Evolutionary conservation across 2,329 filamentous ascomycete genomes (phyloP).

Genomic region (Sarocladium oryzae): DNA sequence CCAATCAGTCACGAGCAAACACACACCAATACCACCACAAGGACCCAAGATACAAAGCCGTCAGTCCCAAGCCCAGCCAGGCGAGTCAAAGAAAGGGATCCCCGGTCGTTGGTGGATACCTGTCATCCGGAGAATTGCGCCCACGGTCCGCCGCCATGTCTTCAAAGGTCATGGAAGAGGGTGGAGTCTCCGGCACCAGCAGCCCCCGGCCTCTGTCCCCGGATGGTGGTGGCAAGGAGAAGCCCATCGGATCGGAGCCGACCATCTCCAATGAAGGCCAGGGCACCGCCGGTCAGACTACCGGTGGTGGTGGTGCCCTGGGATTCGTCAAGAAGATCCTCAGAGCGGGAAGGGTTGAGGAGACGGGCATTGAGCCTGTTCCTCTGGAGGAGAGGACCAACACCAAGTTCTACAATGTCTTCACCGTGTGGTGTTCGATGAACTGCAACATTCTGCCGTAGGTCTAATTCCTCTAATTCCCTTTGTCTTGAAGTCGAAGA

Average conservation of each 20-base stretch:
- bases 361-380: slow-evolving; percentile 37
- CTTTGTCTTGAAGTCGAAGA: too few species aligned
- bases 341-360: slow-evolving; percentile 33
- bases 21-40: too few species aligned
- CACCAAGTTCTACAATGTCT: slow-evolving; percentile 36
- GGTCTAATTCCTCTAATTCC: slow-evolving; percentile 15
- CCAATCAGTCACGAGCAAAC: neutral
- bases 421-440: slow-evolving; percentile 43
- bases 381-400: slow-evolving; percentile 33
- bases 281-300: neutral
- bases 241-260: neutral
- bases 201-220: neutral
- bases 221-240: too few species aligned
- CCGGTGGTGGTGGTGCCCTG: neutral
- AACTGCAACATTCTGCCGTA: slow-evolving; percentile 41
- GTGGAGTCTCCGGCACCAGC: neutral
- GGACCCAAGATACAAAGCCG: too few species aligned
- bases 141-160: too few species aligned
- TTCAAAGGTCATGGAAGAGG: slow-evolving; percentile 1
- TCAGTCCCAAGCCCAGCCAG: too few species aligned
- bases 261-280: neutral
- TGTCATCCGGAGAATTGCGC: too few species aligned
- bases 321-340: slow-evolving; percentile 17
- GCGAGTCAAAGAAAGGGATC: too few species aligned
- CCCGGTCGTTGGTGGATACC: too few species aligned